Evolutionary conservation across 257 asterid species (phyloP).

Genomic region (Rubia yunnanensis): DNA sequence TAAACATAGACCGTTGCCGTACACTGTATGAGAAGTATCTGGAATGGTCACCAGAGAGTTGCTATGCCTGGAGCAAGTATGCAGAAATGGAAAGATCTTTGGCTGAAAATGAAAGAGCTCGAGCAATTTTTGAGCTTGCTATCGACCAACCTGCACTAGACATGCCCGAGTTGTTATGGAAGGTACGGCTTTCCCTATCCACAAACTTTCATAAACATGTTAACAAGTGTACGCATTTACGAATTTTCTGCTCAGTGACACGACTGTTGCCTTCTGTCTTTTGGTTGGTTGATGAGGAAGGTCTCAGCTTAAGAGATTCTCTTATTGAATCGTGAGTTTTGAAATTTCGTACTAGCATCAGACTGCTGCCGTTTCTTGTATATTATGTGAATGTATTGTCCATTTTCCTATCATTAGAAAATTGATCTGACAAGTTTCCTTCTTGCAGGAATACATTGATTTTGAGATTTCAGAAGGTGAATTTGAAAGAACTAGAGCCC

Average conservation of each 20-base stretch:
- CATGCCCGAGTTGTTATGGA: conserved; percentile 96
- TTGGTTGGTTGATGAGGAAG: too few relatives aligned
- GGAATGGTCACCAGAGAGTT: conserved; percentile 89
- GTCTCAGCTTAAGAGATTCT: too few relatives aligned
- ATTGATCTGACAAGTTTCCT: neutral
- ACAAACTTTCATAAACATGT: neutral
- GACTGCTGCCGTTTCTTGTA: too few relatives aligned
- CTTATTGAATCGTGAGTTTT: too few relatives aligned
- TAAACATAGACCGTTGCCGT: conserved; percentile 84
- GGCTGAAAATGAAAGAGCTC: conserved; percentile 83
- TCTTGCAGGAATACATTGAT: conserved; percentile 81
- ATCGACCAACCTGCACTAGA: conserved; percentile 92
- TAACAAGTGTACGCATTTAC: too few relatives aligned
- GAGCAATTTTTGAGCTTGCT: conserved; percentile 90
- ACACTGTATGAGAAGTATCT: conserved; percentile 73
- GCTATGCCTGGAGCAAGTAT: conserved; percentile 92
- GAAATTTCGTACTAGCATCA: too few relatives aligned
- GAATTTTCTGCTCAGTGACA: too few relatives aligned
- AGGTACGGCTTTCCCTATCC: conserved; percentile 33
- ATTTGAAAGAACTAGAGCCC: conserved; percentile 70
- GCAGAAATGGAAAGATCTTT: conserved; percentile 83
- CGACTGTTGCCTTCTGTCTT: too few relatives aligned
- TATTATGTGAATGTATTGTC: neutral
- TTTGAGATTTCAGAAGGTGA: conserved; percentile 88
- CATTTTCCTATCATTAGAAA: neutral